phyloP scores from a whole-genome alignment of 1,284 basidiomycete genomes.

The Malassezia dermatis region DNA sequence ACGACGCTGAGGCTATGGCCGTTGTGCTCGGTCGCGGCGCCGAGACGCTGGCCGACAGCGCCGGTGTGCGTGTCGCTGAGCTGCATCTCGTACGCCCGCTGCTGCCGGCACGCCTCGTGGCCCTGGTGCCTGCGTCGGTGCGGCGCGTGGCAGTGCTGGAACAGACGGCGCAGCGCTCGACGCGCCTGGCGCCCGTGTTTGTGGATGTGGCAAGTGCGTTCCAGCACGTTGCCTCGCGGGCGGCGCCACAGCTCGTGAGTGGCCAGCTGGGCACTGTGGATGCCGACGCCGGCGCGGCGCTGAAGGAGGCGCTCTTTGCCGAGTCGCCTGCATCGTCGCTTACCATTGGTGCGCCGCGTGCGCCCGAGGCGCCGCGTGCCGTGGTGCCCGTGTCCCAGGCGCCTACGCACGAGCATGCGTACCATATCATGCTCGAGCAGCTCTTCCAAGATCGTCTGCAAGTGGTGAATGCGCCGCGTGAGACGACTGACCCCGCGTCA shows the following conservation, averaged over 20 bases:
- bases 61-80: constrained; percentile 56
- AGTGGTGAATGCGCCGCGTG: constrained; percentile 58
- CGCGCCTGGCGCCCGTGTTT: constrained; percentile 79
- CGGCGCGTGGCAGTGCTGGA: constrained; percentile 74
- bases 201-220: constrained; percentile 68
- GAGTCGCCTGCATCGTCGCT: constrained; percentile 38
- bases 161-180: constrained; percentile 62
- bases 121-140: constrained; percentile 58
- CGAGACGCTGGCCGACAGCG: constrained; percentile 48
- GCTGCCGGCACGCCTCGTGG: constrained; percentile 58
- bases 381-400: constrained; percentile 37
- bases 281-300: constrained; percentile 22
- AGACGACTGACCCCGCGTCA: constrained; percentile 50
- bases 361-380: constrained; percentile 49
- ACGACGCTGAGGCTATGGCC: constrained; percentile 28
- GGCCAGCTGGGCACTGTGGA: constrained; percentile 32
- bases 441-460: constrained; percentile 74
- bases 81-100: constrained; percentile 68
- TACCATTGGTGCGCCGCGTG: constrained; percentile 45
- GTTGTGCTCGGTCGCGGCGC: constrained; percentile 38
- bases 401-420: constrained; percentile 80
- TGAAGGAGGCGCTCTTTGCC: constrained; percentile 23
- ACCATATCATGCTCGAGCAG: constrained; percentile 75
- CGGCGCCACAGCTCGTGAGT: constrained; percentile 30
- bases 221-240: constrained; percentile 55